phyloP scores from a whole-genome alignment of 441 rosid species.

The Hypseocharis bilobata region DNA sequence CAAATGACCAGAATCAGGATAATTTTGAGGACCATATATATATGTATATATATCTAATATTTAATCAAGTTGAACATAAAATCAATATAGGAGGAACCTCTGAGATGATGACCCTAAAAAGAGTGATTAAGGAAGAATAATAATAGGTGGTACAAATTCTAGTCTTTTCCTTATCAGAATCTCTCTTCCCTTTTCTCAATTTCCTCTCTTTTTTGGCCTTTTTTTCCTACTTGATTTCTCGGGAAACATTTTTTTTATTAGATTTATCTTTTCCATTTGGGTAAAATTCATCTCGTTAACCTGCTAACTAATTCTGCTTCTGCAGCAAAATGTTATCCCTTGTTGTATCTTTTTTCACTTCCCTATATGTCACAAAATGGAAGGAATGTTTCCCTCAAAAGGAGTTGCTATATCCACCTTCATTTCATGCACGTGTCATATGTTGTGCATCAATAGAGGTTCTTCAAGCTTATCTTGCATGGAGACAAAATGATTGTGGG shows the following conservation, averaged over 20 bases:
- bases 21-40: background rate
- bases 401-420: constrained; percentile 51
- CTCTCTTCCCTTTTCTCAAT: background rate
- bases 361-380: constrained; percentile 63
- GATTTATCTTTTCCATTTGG: background rate
- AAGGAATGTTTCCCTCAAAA: constrained; percentile 51
- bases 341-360: constrained; percentile 59
- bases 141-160: constrained; percentile 20
- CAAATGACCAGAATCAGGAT: background rate
- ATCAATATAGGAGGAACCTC: constrained; percentile 12
- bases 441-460: constrained; percentile 64
- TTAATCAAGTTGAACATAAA: constrained; percentile 16
- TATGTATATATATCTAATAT: background rate
- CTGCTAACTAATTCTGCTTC: constrained; percentile 16
- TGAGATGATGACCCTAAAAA: constrained; percentile 6
- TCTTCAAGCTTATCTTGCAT: constrained; percentile 70
- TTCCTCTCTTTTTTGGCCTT: background rate
- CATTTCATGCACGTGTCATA: constrained; percentile 52
- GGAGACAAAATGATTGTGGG: constrained; percentile 90
- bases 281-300: constrained; percentile 7
- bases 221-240: no score
- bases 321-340: constrained; percentile 75
- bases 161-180: constrained; percentile 2
- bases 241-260: background rate
- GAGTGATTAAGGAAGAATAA: constrained; percentile 19